Percentiles rank a stretch among this genome's conserved stretches.
Evolutionary conservation across 805 yeast species (phyloP).

Genomic region (Candida glaebosa): DNA sequence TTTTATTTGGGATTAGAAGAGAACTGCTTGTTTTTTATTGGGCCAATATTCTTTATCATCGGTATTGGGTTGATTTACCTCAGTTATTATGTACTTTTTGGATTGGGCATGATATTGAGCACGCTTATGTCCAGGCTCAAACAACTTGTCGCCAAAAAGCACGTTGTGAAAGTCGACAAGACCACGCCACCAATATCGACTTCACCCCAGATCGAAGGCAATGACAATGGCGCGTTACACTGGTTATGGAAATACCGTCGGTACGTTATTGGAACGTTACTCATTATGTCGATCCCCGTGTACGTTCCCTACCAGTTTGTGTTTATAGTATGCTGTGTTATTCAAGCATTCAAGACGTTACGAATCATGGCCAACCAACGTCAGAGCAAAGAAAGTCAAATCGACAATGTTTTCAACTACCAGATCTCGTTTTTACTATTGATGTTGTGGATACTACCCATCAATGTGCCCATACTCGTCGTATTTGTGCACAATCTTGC

Average conservation of each 20-base stretch:
- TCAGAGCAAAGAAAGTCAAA: not conserved
- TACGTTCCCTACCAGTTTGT: conserved; percentile 84
- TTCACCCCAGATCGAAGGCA: not conserved
- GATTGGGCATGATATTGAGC: not conserved
- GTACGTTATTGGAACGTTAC: conserved; percentile 7
- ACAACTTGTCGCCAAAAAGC: not conserved
- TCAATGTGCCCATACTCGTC: conserved; percentile 70
- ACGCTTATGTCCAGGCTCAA: not conserved
- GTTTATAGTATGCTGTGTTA: conserved; percentile 53
- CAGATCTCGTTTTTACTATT: conserved; percentile 60
- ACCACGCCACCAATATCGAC: conserved; percentile 1
- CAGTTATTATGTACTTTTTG: conserved; percentile 22
- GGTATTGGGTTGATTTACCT: conserved; percentile 42
- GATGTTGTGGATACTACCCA: conserved; percentile 76
- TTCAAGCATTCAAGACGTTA: conserved; percentile 56
- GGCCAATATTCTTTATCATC: conserved; percentile 50
- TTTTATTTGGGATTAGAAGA: conserved; percentile 69
- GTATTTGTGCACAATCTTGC: conserved; percentile 81
- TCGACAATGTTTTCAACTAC: conserved; percentile 47
- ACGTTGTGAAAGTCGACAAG: not conserved
- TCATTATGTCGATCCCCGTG: conserved; percentile 41
- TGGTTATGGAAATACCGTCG: conserved; percentile 12
- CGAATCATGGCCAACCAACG: conserved; percentile 17
- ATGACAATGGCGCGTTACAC: not conserved
- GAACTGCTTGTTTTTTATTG: conserved; percentile 50